Evolutionary conservation across 257 asterid genomes (phyloP), one percentile per base, ranked within the genome.

Genomic region (Nicotiana obtusifolia): DNA sequence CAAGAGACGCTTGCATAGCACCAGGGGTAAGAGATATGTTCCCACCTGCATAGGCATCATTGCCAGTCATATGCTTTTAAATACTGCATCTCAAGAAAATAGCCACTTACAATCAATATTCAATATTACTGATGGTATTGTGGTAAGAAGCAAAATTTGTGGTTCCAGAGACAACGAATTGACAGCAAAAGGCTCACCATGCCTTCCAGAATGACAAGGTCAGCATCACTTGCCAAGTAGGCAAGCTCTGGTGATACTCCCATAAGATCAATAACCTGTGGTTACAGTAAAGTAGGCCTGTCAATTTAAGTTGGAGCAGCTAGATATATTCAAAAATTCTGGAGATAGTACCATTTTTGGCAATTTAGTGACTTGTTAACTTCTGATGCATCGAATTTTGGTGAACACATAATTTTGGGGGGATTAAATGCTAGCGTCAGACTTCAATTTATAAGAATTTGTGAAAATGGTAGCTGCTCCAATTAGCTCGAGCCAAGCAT

Each of bases 171-270:
- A 44, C 60, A 71, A 14, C 22, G 15, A 31, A 71, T 44, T 44
- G 60, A 71, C 31, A 71, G 60, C 60, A 71, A 44, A 71, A 71
- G 73, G 62, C 90, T 89, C 83, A 93, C 98, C 98, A 92, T 95
- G 87, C 99, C 99, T 92, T 95, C 99, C 92, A 91, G 26, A 85
- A 95, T 84, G 83, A 95, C 94, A n/a, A 95, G 90, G 87, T 95
- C 99, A 3, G 97, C 97, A 83, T 90, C 99, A 87, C 90, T 89
- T 61, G 97, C 94, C 79, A 94, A 86, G 89, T 92, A 91, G 78
- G 98, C 97, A 69, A 95, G 93, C 88, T 95, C 97, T 89, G 90
- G 99, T 64, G 99, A 94, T 85, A 94, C 82, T 86, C 97, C 89
- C 35, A 91, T 78, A 80, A 95, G 99, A 88, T 95, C 97, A 81